phyloP scores from a whole-genome alignment of 176 grass and related monocot genomes.

The Coix lacrymajobi region DNA sequence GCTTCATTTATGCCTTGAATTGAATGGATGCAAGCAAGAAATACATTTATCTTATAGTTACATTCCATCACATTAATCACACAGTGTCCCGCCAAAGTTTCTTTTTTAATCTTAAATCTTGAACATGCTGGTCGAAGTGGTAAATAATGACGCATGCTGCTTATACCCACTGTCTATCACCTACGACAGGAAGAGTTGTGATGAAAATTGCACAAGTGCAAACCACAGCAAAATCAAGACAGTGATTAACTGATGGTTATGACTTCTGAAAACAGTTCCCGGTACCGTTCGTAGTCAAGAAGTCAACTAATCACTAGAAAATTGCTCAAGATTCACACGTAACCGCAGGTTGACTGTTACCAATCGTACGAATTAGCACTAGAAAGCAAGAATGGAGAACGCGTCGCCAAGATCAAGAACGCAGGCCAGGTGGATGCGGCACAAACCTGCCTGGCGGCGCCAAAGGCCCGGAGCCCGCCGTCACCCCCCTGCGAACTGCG shows the following conservation, averaged over 20 bases:
- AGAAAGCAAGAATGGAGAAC: neutral
- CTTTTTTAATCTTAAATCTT: neutral
- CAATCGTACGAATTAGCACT: neutral
- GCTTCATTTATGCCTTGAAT: neutral
- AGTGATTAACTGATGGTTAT: neutral
- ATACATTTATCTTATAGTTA: neutral
- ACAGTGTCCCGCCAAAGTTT: neutral
- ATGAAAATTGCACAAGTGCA: neutral
- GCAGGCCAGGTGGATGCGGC: neutral
- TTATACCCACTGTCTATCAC: neutral
- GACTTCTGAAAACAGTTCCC: neutral
- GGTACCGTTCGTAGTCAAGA: neutral
- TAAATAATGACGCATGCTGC: neutral
- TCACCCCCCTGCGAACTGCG: constrained; percentile 36
- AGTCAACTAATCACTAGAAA: neutral
- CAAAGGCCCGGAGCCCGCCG: constrained; percentile 53
- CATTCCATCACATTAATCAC: neutral
- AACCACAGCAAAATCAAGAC: neutral
- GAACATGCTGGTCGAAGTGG: neutral
- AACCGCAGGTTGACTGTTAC: neutral
- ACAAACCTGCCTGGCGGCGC: constrained; percentile 15
- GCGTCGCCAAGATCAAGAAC: neutral
- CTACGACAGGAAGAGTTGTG: neutral
- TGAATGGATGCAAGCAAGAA: neutral
- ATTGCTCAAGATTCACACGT: neutral